Base-by-base conservation (phyloP, 768 basidiomycete genomes). In the Gymnopilus dilepis region DNA sequence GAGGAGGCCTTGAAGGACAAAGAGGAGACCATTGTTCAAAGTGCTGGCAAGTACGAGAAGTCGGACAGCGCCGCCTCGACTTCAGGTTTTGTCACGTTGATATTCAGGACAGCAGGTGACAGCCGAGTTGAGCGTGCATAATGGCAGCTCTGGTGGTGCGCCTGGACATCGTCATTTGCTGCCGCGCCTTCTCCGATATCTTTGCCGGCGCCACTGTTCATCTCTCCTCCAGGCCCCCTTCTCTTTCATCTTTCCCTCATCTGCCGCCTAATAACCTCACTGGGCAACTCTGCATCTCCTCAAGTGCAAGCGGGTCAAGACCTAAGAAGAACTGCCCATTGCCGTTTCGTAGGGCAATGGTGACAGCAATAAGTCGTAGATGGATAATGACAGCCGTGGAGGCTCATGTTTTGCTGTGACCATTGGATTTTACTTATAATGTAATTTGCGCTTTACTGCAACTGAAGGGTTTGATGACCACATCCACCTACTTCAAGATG, bases 261-360 rank as follows among this genome's bases (percentile, higher is more conserved):
- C 15, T 26, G 22, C 11, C 45, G 13, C 15, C 45, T n/a, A n/a
- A 1, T 12, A 28, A 26, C 45, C 26, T 2, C 45, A 13, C 45
- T 26, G 1, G 15, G 0, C 45, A 22, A 26, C 45, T 1, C 76
- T 94, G 95, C 72, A 90, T 95, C 64, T 85, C 91, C 2, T 90
- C 41, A 91, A 92, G 71, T 84, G 90, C 37, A 88, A 89, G 63
- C 84, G 92, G 9, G 94, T 95, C 82, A 88, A 90, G 52, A 94
- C 94, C 0, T 90, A 96, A 72, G 91, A 95, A 11, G 92, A 92
- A 0, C 78, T 94, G 58, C 74, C 73, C 6, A 54, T 72, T 41
- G 85, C 84, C 9, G 75, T 75, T 19, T 84, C 84, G 80, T 67
- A 70, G 60, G 74, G 76, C 58, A 60, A 60, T 64, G 67, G 52